Evolutionary conservation across 495 filamentous ascomycete genomes (phyloP).

Genomic region (Jackrogersella multiformis): DNA sequence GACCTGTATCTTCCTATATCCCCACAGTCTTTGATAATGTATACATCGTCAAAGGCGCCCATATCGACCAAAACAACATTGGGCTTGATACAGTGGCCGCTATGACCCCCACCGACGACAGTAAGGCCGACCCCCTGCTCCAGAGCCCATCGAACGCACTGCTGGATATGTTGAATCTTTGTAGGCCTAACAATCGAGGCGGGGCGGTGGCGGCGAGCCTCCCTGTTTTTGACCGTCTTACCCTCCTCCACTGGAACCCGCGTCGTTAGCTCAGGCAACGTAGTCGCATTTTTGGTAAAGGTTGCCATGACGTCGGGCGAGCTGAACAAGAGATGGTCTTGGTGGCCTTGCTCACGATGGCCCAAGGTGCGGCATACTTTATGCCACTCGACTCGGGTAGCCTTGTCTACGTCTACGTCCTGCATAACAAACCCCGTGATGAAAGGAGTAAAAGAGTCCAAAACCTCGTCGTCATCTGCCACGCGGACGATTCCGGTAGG

Average conservation of each 20-base stretch:
- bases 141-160: constrained; percentile 68
- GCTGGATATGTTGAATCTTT: constrained; percentile 61
- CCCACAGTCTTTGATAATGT: constrained; percentile 48
- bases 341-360: constrained; percentile 52
- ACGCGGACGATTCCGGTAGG: constrained; percentile 60
- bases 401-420: constrained; percentile 49
- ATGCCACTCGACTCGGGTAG: constrained; percentile 58
- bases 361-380: constrained; percentile 62
- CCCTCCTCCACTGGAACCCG: constrained; percentile 56
- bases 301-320: constrained; percentile 62
- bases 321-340: constrained; percentile 54
- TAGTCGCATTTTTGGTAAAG: constrained; percentile 61
- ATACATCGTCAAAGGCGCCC: constrained; percentile 63
- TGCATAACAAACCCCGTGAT: constrained; percentile 59
- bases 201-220: constrained; percentile 59
- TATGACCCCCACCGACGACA: constrained; percentile 68
- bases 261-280: constrained; percentile 58
- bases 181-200: constrained; percentile 59
- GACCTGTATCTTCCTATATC: background rate
- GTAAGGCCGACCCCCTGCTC: constrained; percentile 60
- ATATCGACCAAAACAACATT: constrained; percentile 68
- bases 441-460: constrained; percentile 66
- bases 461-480: constrained; percentile 55
- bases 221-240: constrained; percentile 60
- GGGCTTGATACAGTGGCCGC: constrained; percentile 65